Evolutionary conservation across 371 early-diverging fungal species (phyloP), one percentile per base, ranked within the genome.

Genomic region (Umbelopsis sp.): DNA sequence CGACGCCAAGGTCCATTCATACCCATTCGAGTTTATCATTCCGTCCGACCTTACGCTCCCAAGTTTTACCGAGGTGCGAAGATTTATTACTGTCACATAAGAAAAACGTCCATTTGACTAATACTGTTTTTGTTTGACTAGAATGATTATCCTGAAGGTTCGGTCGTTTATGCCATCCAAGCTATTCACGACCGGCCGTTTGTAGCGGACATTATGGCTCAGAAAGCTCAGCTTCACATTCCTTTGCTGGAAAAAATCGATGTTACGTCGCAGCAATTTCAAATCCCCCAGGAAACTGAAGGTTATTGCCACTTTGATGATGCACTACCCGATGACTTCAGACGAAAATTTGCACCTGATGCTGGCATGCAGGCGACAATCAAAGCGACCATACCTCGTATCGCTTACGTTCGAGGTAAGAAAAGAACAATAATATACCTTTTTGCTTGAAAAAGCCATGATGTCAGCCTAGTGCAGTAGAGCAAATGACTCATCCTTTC

Each of bases 11-110:
- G 67, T 41, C 3, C 73, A 84, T 69, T 50, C 62, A 8, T 84
- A 78, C 67, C 76, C 81, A n/a, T 84, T 84, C 69, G 76, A 84
- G 51, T 80, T 84, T 63, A 44, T 52, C 14, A 79, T 84, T 12
- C 84, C 84, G 65, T 65, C 76, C 22, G 76, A 77, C 46, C 50
- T 63, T 50, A 71, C 63, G 24, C 64, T 84, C 25, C 81, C 84
- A 2, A 84, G 84, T 66, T 72, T 74, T 8, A 80, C 80, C 77
- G 79, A 84, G 76, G 84, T 81, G 70, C 53, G 51, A 38, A 20
- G 16, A 10, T 41, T 7, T 41, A 1, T 25, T 20, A 25, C 24
- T 4, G 24, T 51, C 52, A 51, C 25, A 29, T 25, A 51, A 24
- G 25, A 51, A 22, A 22, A 22, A 18, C 22, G 6, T 25, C 1